Percentiles rank a stretch among this genome's conserved stretches.
Conservation (phyloP, 1,284 basidiomycete genomes). For the Salmacisia buchloeana region DNA sequence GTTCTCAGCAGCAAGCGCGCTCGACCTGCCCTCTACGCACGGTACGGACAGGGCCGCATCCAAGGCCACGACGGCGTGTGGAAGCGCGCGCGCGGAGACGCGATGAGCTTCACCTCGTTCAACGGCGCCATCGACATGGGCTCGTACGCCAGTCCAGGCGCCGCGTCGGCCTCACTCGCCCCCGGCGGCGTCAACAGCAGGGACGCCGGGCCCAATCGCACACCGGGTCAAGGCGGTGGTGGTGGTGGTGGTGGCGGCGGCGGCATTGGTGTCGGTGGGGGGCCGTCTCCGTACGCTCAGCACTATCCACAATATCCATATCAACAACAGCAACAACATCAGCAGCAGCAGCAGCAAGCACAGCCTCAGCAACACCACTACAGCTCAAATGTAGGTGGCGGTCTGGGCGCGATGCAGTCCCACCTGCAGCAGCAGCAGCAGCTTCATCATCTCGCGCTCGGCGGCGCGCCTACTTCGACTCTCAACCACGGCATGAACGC, state of each 20-base stretch:
- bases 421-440: constrained; percentile 2
- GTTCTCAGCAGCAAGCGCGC: no score
- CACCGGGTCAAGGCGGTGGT: not conserved
- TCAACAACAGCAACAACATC: constrained; percentile 7
- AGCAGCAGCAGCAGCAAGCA: constrained; percentile 8
- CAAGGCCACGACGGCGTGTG: no score
- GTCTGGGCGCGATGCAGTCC: not conserved
- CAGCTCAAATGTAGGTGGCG: not conserved
- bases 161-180: not conserved
- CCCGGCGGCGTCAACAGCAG: not conserved
- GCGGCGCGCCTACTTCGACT: not conserved
- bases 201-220: not conserved
- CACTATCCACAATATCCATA: constrained; percentile 3
- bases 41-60: no score
- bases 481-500: not conserved
- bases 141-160: not conserved
- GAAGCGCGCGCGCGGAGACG: not conserved
- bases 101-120: constrained; percentile 4
- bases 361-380: not conserved
- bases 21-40: no score
- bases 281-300: not conserved
- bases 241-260: not conserved
- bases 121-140: constrained; percentile 2
- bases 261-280: not conserved
- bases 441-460: constrained; percentile 4